phyloP scores from a whole-genome alignment of 331 rosid species.

The Telfairia occidentalis region DNA sequence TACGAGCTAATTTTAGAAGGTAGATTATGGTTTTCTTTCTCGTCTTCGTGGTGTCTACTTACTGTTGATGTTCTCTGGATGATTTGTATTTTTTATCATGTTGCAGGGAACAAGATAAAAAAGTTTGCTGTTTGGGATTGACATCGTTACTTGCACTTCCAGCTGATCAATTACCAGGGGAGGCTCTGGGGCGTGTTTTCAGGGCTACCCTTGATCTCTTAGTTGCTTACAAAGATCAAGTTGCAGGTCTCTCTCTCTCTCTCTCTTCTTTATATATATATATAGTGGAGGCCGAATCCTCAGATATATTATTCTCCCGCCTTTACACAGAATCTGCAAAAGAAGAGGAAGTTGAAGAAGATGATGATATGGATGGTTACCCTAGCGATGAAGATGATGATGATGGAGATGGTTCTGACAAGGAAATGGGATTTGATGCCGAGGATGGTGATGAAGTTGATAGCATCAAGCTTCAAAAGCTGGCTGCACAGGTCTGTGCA shows the following conservation, averaged over 20 bases:
- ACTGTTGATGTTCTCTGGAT: not conserved
- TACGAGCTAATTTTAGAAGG: constrained; percentile 69
- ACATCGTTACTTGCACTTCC: constrained; percentile 72
- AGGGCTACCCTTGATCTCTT: constrained; percentile 80
- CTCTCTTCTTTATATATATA: not conserved
- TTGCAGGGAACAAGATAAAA: constrained; percentile 86
- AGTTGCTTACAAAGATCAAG: constrained; percentile 85
- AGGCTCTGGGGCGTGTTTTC: constrained; percentile 82
- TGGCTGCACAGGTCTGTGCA: constrained; percentile 71
- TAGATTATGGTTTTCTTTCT: not conserved
- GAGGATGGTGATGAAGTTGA: constrained; percentile 88
- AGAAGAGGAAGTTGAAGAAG: constrained; percentile 82
- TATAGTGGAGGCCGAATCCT: not conserved
- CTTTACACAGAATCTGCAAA: constrained; percentile 61
- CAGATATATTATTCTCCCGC: constrained; percentile 2
- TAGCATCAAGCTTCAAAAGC: constrained; percentile 51
- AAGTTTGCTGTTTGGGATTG: constrained; percentile 91
- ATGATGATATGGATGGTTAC: constrained; percentile 93
- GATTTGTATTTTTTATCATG: not conserved
- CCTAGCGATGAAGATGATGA: constrained; percentile 77
- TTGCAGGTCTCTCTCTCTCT: constrained; percentile 45
- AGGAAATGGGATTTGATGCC: constrained; percentile 79
- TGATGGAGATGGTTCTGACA: constrained; percentile 71
- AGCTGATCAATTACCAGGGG: constrained; percentile 58
- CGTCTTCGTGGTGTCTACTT: not conserved